Evolutionary conservation across 108 stramenopile genomes (phyloP).

Genomic region (Mediolabrus comicus): DNA sequence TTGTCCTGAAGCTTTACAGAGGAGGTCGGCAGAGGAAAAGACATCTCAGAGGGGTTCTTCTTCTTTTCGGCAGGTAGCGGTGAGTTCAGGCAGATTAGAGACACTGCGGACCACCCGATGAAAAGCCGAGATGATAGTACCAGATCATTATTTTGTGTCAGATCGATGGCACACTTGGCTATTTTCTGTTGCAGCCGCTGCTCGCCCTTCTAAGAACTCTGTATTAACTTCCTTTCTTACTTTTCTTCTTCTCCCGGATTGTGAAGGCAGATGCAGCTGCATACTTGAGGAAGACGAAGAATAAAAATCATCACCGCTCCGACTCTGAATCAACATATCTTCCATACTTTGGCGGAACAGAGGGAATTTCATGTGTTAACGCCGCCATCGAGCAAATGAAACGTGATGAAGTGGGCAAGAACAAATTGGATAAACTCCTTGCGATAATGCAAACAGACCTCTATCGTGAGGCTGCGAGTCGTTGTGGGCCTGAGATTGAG

Average conservation of each 20-base stretch:
- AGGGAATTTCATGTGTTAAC: not conserved
- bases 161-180: too few species aligned
- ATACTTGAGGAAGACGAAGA: not conserved
- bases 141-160: too few species aligned
- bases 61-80: not conserved
- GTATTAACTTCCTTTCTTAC: not conserved
- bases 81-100: too few species aligned
- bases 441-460: not conserved
- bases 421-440: not conserved
- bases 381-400: not conserved
- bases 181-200: too few species aligned
- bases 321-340: not conserved
- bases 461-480: not conserved
- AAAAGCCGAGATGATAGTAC: too few species aligned
- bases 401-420: not conserved
- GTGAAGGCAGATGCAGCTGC: not conserved
- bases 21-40: too few species aligned
- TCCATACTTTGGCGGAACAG: not conserved
- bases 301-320: too few species aligned
- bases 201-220: not conserved
- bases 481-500: not conserved
- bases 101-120: too few species aligned
- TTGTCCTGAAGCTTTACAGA: too few species aligned
- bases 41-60: too few species aligned
- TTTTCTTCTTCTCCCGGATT: not conserved